phyloP scores from a whole-genome alignment of 345 rosid species.

The Aquilaria sinensis region DNA sequence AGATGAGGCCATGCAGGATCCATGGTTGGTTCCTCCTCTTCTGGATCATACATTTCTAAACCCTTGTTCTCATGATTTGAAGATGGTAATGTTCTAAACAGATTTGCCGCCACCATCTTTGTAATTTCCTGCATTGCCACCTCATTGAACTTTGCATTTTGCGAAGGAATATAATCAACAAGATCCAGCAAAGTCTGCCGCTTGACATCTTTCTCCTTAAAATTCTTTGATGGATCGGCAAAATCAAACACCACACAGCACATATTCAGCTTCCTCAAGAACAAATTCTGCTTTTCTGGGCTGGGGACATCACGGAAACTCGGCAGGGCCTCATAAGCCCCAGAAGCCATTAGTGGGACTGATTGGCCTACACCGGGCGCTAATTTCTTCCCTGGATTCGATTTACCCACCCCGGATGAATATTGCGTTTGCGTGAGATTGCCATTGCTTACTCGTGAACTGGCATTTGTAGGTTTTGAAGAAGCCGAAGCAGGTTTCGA shows the following conservation, averaged over 20 bases:
- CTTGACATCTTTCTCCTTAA: conserved; percentile 73
- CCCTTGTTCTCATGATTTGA: conserved; percentile 32
- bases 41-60: conserved; percentile 43
- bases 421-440: conserved; percentile 22
- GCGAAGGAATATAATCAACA: conserved; percentile 57
- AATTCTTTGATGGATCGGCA: conserved; percentile 53
- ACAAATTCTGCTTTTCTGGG: conserved; percentile 59
- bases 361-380: conserved; percentile 23
- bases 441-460: conserved; percentile 46
- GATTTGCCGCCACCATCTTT: conserved; percentile 39
- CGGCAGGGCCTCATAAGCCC: conserved; percentile 52
- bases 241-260: conserved; percentile 70
- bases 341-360: conserved; percentile 28
- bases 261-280: conserved; percentile 52
- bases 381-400: conserved; percentile 39
- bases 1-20: conserved; percentile 70
- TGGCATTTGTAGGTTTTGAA: conserved; percentile 31
- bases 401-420: conserved; percentile 20
- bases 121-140: conserved; percentile 55
- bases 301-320: conserved; percentile 62
- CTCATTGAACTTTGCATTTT: conserved; percentile 43
- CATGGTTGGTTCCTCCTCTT: conserved; percentile 51
- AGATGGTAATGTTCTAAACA: conserved; percentile 47
- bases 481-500: conserved; percentile 27
- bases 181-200: conserved; percentile 68